A percentile compares a stretch with the other conserved stretches of the same genome.
phyloP scores from a whole-genome alignment of 1,284 basidiomycete genomes.

The Heterobasidion annosum region DNA sequence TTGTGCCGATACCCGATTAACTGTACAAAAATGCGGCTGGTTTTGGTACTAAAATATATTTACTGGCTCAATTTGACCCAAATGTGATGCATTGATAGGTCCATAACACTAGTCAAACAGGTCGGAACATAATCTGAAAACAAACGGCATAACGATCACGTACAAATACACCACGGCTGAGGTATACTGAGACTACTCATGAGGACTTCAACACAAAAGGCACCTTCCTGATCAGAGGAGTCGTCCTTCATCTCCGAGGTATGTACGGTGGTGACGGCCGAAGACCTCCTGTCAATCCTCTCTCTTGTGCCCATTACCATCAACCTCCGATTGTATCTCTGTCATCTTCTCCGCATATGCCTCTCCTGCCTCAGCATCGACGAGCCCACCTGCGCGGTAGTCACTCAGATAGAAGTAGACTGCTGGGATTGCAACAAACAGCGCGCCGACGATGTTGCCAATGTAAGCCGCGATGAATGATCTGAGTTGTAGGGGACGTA shows the following conservation, averaged over 20 bases:
- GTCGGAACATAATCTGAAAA: too few relatives aligned
- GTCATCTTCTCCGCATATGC: background rate
- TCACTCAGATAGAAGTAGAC: conserved; percentile 54
- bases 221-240: too few relatives aligned
- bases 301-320: background rate
- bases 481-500: conserved; percentile 20
- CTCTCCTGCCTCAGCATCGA: conserved; percentile 23
- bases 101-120: too few relatives aligned
- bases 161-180: too few relatives aligned
- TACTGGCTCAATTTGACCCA: too few relatives aligned
- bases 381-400: conserved; percentile 29
- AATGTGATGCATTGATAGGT: too few relatives aligned
- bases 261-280: background rate
- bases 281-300: background rate
- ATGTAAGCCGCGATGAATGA: conserved; percentile 60
- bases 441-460: conserved; percentile 62
- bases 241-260: background rate
- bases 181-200: too few relatives aligned
- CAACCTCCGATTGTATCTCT: background rate
- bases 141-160: too few relatives aligned
- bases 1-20: too few relatives aligned
- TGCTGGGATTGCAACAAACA: conserved; percentile 54
- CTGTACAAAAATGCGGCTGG: too few relatives aligned
- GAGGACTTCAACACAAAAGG: too few relatives aligned
- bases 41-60: too few relatives aligned